A percentile compares a stretch with the other conserved stretches of the same genome.
These are phyloP conservation scores for Leishmania guyanensis DNA, from an alignment of 208 protist species.

Conservation along the genomic window DNA sequence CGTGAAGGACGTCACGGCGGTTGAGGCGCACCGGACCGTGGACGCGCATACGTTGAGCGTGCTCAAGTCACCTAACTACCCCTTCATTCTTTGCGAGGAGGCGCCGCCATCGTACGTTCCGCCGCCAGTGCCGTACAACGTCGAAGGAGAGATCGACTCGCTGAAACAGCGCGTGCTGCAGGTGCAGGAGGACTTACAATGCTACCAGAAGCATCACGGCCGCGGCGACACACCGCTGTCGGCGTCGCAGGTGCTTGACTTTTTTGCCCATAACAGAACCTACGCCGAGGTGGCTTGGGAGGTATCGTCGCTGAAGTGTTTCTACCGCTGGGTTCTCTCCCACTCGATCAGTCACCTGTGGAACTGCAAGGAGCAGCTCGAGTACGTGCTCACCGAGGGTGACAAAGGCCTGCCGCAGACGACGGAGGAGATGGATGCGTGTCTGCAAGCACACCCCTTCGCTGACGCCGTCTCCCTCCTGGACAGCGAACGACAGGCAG, in stretches of 20 bases:
- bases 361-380: conserved; percentile 74
- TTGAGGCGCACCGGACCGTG: conserved; percentile 63
- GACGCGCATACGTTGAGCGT: conserved; percentile 61
- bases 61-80: conserved; percentile 80
- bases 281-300: conserved; percentile 74
- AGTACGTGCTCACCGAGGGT: conserved; percentile 75
- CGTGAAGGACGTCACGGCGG: neutral
- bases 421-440: conserved; percentile 56
- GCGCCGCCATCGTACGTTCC: conserved; percentile 77
- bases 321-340: conserved; percentile 83
- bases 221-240: conserved; percentile 16
- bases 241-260: conserved; percentile 44
- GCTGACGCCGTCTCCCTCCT: conserved; percentile 60
- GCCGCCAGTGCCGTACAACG: conserved; percentile 77
- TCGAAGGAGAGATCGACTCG: conserved; percentile 54
- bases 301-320: conserved; percentile 79
- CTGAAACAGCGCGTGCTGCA: conserved; percentile 56
- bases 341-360: conserved; percentile 77
- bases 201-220: conserved; percentile 26
- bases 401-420: conserved; percentile 41
- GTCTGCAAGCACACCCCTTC: conserved; percentile 50
- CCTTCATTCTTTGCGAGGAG: conserved; percentile 81
- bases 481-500: conserved; percentile 65
- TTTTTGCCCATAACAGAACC: conserved; percentile 45
- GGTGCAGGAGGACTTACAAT: conserved; percentile 60